Conservation (phyloP, 2,329 filamentous ascomycete species). For the Talaromyces sp. region DNA sequence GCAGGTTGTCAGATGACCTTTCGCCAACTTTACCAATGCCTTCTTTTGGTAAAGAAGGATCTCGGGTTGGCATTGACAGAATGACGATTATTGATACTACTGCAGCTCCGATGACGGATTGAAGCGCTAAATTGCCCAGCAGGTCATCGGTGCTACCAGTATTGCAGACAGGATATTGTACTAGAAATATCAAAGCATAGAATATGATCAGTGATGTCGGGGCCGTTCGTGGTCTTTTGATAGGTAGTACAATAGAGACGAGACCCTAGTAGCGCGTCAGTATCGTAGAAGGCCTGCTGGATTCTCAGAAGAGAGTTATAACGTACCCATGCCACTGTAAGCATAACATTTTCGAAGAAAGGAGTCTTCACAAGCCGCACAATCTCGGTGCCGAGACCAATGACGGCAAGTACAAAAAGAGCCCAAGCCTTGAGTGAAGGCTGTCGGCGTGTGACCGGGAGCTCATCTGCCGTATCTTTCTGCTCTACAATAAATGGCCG, state of each 20-base stretch:
- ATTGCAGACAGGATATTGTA: slow-evolving; percentile 37
- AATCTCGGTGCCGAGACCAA: slow-evolving; percentile 38
- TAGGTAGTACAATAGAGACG: slow-evolving; percentile 35
- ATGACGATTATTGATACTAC: slow-evolving; percentile 54
- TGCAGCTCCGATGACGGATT: slow-evolving; percentile 41
- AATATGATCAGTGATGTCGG: slow-evolving; percentile 40
- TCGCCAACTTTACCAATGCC: slow-evolving; percentile 61
- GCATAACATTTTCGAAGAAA: slow-evolving; percentile 24
- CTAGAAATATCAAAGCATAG: slow-evolving; percentile 34
- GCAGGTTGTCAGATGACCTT: slow-evolving; percentile 58
- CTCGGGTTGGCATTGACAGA: slow-evolving; percentile 68
- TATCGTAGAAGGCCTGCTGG: not conserved
- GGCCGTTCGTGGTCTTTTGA: slow-evolving; percentile 43
- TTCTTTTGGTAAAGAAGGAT: slow-evolving; percentile 53
- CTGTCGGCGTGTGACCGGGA: slow-evolving; percentile 33
- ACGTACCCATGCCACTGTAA: slow-evolving; percentile 41
- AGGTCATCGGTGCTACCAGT: slow-evolving; percentile 22
- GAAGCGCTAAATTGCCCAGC: slow-evolving; percentile 26
- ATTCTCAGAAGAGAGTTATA: slow-evolving; percentile 11
- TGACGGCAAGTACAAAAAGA: slow-evolving; percentile 41
- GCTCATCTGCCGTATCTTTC: slow-evolving; percentile 28
- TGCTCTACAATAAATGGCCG: slow-evolving; percentile 52
- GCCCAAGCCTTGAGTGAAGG: slow-evolving; percentile 35
- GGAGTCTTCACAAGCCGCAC: slow-evolving; percentile 25
- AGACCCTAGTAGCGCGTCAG: slow-evolving; percentile 35